Conservation (phyloP, 768 basidiomycete genomes). For the Tephrocybe sp. region DNA sequence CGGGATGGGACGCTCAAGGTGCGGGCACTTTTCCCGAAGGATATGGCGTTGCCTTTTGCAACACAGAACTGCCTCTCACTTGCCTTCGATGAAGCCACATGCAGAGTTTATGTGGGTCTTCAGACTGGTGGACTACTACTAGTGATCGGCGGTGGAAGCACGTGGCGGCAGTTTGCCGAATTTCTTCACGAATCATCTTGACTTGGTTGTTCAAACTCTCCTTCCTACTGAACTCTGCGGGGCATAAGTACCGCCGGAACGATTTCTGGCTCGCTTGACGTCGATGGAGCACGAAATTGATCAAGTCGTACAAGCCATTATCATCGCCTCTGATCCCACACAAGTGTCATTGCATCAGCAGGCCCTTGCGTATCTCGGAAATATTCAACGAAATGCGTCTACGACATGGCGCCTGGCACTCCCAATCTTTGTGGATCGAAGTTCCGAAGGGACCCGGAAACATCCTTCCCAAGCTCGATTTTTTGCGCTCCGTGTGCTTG, state of each 20-base stretch:
- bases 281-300: constrained; percentile 75
- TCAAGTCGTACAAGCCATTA: constrained; percentile 80
- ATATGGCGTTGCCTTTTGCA: constrained; percentile 51
- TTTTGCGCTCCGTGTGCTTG: constrained; percentile 75
- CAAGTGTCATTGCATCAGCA: constrained; percentile 75
- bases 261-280: not conserved
- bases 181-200: constrained; percentile 21
- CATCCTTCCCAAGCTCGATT: constrained; percentile 73
- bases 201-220: constrained; percentile 8
- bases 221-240: not conserved
- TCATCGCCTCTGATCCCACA: constrained; percentile 80
- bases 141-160: constrained; percentile 16
- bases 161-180: constrained; percentile 16
- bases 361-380: constrained; percentile 79
- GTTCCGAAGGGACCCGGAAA: constrained; percentile 59
- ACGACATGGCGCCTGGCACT: constrained; percentile 82
- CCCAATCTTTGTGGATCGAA: constrained; percentile 64
- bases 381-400: constrained; percentile 71
- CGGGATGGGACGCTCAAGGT: constrained; percentile 23
- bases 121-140: constrained; percentile 46
- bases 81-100: constrained; percentile 55
- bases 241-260: constrained; percentile 3
- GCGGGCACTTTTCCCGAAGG: constrained; percentile 40
- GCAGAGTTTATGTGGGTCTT: constrained; percentile 48
- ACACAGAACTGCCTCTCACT: constrained; percentile 42